These are phyloP conservation scores for Anthostomella pinea DNA, from an alignment of 2,329 filamentous ascomycete genomes.

Conservation along the genomic window DNA sequence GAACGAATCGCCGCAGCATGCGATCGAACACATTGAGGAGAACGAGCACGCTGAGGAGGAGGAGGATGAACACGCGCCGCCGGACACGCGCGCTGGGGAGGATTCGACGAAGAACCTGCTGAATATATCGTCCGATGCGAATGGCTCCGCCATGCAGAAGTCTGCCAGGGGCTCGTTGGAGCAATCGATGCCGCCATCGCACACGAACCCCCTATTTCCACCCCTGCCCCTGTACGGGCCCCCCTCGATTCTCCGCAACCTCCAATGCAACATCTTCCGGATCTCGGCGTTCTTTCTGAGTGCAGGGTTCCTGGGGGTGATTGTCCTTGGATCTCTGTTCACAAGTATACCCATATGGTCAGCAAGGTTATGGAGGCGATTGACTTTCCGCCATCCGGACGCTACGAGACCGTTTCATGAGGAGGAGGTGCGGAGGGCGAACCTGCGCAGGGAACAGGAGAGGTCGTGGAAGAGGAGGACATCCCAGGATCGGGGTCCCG, in stretches of 20 bases:
- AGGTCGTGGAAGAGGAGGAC: constrained; percentile 58
- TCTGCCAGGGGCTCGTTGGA: constrained; percentile 46
- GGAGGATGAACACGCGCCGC: constrained; percentile 11
- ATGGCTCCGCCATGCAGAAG: constrained; percentile 38
- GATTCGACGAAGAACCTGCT: constrained; percentile 9
- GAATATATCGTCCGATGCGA: constrained; percentile 19
- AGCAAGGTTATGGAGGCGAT: constrained; percentile 46
- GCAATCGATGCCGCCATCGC: constrained; percentile 57
- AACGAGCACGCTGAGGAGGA: constrained; percentile 23
- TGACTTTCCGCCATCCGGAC: constrained; percentile 61
- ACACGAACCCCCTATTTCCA: constrained; percentile 79
- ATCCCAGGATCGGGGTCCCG: constrained; percentile 34
- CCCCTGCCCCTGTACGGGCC: constrained; percentile 80
- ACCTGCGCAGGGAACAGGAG: constrained; percentile 54
- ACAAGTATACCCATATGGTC: constrained; percentile 58
- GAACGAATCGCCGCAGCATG: constrained; percentile 23
- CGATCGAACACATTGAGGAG: constrained; percentile 28
- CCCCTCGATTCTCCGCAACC: constrained; percentile 59
- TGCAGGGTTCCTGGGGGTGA: constrained; percentile 69
- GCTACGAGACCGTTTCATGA: constrained; percentile 64
- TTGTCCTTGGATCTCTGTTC: constrained; percentile 72
- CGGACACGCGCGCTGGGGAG: constrained; percentile 18
- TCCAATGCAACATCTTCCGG: constrained; percentile 66
- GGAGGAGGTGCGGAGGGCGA: constrained; percentile 64
- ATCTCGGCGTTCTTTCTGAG: constrained; percentile 72